Base-by-base conservation (phyloP, 2,329 filamentous ascomycete genomes). In the Microdochium bolleyi region DNA sequence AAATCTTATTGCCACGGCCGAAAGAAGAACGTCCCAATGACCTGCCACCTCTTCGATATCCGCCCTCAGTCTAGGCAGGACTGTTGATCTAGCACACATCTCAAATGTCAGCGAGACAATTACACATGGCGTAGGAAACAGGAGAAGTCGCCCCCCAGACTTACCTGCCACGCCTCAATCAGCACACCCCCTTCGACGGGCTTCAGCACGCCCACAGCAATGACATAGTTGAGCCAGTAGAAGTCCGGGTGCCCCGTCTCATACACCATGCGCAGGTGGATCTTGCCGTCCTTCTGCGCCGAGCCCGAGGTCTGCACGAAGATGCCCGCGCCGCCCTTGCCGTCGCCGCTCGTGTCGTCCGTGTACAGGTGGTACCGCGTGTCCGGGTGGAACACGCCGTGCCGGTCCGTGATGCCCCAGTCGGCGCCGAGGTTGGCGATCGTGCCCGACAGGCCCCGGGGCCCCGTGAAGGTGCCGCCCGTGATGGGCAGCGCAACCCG, bases 181-280 rank as follows among this genome's bases (percentile, higher is more conserved):
- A 54, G 50, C 22, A 56, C 58, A 30, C 41, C 60, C 13, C 55
- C 59, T 24, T 37, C 52, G 8, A 51, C 58, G 4, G 55, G 21
- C 24, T 37, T 59, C 54, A 67, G 24, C 1, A 64, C 53, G 1
- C 63, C 65, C 5, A 67, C 61, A 0, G 61, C 61, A 25, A 66
- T 55, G 13, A 67, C 57, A 48, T 65, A 59, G 56, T 67, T 67
- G 24, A 67, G 48, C 64, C 64, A 67, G 49, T 61, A 61, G 46
- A 66, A 67, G 50, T 62, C 56, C 11, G 49, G 37, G 44, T 57
- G 58, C 13, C 61, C 60, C 32, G 65, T 67, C 56, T 65, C 62
- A 27, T 65, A 63, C 2, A 54, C 19, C 3, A 61, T 52, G 14
- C 57, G 55, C 19, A 67, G 54, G 41, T 67, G 62, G 11, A 64